A percentile compares a stretch with the other conserved stretches of the same genome.
These are phyloP conservation scores for Asterella californica DNA, from an alignment of 225 moss, liverwort and hornwort species.

Conservation along the genomic window DNA sequence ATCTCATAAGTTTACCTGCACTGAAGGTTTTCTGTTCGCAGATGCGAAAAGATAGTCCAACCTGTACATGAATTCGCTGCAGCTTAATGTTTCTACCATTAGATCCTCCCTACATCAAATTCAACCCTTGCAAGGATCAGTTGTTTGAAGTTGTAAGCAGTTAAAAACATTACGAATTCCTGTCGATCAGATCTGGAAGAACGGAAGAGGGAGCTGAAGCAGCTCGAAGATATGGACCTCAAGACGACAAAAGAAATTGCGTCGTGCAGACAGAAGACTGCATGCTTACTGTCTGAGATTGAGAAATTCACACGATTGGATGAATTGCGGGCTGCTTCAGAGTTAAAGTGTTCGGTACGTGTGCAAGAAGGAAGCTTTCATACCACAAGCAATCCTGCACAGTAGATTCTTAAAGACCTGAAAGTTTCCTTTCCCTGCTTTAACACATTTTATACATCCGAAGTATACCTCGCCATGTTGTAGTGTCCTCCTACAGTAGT, in stretches of 20 bases:
- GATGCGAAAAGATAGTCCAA: background rate
- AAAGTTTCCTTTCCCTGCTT: background rate
- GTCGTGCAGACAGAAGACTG: conserved; percentile 36
- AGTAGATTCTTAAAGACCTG: background rate
- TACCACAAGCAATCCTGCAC: no score
- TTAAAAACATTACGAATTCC: background rate
- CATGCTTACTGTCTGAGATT: conserved; percentile 34
- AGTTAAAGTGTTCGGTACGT: conserved; percentile 51
- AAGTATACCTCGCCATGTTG: background rate
- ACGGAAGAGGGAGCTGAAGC: conserved; percentile 47
- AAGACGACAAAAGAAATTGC: conserved; percentile 45
- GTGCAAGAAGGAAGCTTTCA: no score
- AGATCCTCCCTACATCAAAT: background rate
- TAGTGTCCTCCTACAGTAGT: background rate
- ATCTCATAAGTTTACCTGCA: background rate
- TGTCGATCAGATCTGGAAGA: conserved; percentile 44
- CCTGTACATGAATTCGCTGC: background rate
- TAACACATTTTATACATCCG: no score
- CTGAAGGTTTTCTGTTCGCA: background rate
- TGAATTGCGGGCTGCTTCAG: conserved; percentile 31
- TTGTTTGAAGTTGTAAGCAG: background rate
- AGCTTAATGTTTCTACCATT: background rate
- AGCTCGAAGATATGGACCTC: conserved; percentile 41
- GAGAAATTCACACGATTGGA: conserved; percentile 42
- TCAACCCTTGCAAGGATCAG: background rate